Evolutionary conservation across 2,329 filamentous ascomycete genomes (phyloP), one percentile per base, ranked within the genome.

Genomic region (Venturiaceae sp.): DNA sequence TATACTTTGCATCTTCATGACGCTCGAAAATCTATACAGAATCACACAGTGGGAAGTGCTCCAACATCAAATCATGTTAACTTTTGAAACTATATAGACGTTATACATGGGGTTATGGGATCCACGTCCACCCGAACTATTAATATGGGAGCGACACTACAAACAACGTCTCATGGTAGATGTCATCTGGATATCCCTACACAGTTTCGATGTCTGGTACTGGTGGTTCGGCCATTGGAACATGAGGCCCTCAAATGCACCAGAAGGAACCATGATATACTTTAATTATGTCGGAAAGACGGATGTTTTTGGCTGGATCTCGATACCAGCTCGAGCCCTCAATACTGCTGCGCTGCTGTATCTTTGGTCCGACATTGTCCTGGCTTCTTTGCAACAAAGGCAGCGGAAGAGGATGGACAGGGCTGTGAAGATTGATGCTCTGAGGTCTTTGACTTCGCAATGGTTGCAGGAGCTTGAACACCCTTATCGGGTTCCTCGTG

Each of bases 201-300:
- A 50, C 41, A 46, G 60, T 21, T 61, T 39, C 41, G 55, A 56
- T 36, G 36, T 44, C 28, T 61, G 58, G 53, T 60, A 47, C 33
- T 61, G 60, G 60, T 60, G 54, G 53, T 4, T 39, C 28, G 58
- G 58, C 9, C 11, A 58, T 16, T 54, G 39, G 28, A 23, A 60
- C 28, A 41, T 60, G 33, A 61, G 58, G 47, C 53, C 58, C 1
- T 57, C 60, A 11, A 28, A 23, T 13, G 54, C 36, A 11, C 33
- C 26, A 6, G 8, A 54, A 21, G 58, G 58, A 14, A 60, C 46
- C 9, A n/a, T 32, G 5, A 46, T 61, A 14, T 61, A 47, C 33
- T 41, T 58, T 36, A 23, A 23, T n/a, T 47, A 58, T n/a, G 44
- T 36, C 23, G 44, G 46, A 8, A 55, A 53, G 16, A 53, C 19